Evolutionary conservation across 2,329 filamentous ascomycete species (phyloP).

Genomic region (Ceratocystis ficicola): DNA sequence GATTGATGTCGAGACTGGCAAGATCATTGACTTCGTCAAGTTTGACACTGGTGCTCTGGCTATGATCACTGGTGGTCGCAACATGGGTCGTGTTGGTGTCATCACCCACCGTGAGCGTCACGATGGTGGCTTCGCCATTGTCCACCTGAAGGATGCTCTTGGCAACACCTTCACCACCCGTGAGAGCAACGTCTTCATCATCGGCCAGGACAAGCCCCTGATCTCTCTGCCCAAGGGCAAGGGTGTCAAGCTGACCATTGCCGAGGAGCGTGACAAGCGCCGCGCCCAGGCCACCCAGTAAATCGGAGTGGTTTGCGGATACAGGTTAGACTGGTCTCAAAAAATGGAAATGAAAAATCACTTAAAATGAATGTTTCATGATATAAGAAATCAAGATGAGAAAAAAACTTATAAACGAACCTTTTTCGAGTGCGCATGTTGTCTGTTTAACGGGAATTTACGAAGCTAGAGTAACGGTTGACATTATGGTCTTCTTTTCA

Average conservation of each 20-base stretch:
- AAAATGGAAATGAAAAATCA: slow-evolving; percentile 20
- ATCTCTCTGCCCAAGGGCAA: slow-evolving; percentile 99
- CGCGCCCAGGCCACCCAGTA: slow-evolving; percentile 53
- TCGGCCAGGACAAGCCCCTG: slow-evolving; percentile 97
- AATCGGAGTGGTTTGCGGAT: slow-evolving; percentile 25
- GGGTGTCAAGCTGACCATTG: slow-evolving; percentile 99
- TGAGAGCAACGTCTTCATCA: slow-evolving; percentile 99
- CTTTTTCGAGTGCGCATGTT: slow-evolving; percentile 8
- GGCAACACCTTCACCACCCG: slow-evolving; percentile 99
- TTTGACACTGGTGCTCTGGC: slow-evolving; percentile 97
- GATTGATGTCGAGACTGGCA: slow-evolving; percentile 92
- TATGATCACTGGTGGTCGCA: slow-evolving; percentile 98
- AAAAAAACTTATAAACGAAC: slow-evolving; percentile 19
- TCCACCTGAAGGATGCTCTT: slow-evolving; percentile 99
- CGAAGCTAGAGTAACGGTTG: no score
- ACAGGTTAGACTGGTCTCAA: slow-evolving; percentile 9
- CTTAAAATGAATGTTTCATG: slow-evolving; percentile 8
- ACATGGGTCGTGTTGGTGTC: slow-evolving; percentile 99
- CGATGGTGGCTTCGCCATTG: slow-evolving; percentile 99
- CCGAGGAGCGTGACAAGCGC: slow-evolving; percentile 97
- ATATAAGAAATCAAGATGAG: slow-evolving; percentile 8
- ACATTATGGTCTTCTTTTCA: no score
- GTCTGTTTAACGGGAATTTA: no score
- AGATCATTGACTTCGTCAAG: slow-evolving; percentile 95
- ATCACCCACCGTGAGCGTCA: slow-evolving; percentile 99